phyloP scores from a whole-genome alignment of 768 basidiomycete species.

The Cantharellus anzutake region DNA sequence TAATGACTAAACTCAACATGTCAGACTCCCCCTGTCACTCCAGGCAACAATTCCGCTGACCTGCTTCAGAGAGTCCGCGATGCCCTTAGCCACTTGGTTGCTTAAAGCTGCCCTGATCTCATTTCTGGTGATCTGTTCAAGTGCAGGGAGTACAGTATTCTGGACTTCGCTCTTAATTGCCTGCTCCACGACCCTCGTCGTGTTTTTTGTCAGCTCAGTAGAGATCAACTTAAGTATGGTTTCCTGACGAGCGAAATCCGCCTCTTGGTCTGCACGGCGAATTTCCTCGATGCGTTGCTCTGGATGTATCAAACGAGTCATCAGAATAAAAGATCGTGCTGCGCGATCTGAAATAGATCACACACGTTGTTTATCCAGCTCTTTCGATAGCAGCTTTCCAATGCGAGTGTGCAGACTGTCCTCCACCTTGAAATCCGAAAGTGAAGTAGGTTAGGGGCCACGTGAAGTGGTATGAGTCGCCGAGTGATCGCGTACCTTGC shows the following conservation, averaged over 20 bases:
- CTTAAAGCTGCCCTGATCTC: slow-evolving; percentile 66
- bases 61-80: slow-evolving; percentile 54
- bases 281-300: slow-evolving; percentile 75
- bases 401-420: slow-evolving; percentile 59
- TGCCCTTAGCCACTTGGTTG: slow-evolving; percentile 54
- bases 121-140: slow-evolving; percentile 63
- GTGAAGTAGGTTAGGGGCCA: background rate
- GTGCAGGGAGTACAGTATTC: slow-evolving; percentile 60
- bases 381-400: slow-evolving; percentile 61
- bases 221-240: slow-evolving; percentile 80
- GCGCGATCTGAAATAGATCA: slow-evolving; percentile 9
- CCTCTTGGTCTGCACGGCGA: slow-evolving; percentile 54
- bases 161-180: slow-evolving; percentile 76
- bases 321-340: slow-evolving; percentile 5
- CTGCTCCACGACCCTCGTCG: slow-evolving; percentile 74
- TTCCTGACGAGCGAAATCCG: slow-evolving; percentile 72
- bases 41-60: slow-evolving; percentile 22
- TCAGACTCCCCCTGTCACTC: background rate
- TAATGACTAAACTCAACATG: slow-evolving; percentile 30
- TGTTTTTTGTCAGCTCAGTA: slow-evolving; percentile 70
- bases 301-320: slow-evolving; percentile 15
- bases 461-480: background rate
- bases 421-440: slow-evolving; percentile 35
- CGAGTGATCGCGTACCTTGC: slow-evolving; percentile 12
- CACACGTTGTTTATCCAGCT: slow-evolving; percentile 82